Percentiles rank a stretch among this genome's conserved stretches.
Conservation (phyloP, 805 yeast species). For the Ogataea parapolymorpha region DNA sequence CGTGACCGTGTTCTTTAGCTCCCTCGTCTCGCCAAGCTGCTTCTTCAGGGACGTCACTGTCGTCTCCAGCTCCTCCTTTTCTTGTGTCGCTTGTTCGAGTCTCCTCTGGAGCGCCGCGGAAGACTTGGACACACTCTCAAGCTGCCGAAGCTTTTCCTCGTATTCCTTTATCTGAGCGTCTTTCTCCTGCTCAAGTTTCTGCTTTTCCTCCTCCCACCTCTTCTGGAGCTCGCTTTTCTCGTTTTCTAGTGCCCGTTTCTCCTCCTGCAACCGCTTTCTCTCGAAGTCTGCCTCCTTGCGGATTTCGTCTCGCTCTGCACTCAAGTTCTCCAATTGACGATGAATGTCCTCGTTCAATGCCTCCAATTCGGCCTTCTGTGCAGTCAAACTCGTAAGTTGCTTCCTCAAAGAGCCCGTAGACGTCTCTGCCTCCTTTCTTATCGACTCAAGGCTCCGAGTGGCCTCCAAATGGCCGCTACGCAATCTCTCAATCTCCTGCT, state of each 20-base stretch:
- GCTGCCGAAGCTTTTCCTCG: not conserved
- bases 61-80: slow-evolving; percentile 17
- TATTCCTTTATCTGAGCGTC: not conserved
- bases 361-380: slow-evolving; percentile 7
- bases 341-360: slow-evolving; percentile 2
- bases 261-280: not conserved
- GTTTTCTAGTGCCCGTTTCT: not conserved
- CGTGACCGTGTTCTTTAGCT: slow-evolving; percentile 25
- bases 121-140: not conserved
- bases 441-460: slow-evolving; percentile 23
- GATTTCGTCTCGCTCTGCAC: slow-evolving; percentile 3
- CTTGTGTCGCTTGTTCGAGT: slow-evolving; percentile 34
- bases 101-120: not conserved
- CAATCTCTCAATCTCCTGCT: slow-evolving; percentile 20
- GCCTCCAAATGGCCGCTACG: slow-evolving; percentile 12
- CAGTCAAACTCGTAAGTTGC: not conserved
- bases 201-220: not conserved
- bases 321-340: not conserved
- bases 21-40: slow-evolving; percentile 24
- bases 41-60: slow-evolving; percentile 28
- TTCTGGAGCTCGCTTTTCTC: not conserved
- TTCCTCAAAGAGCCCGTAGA: slow-evolving; percentile 1
- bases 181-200: not conserved
- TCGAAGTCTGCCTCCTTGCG: not conserved
- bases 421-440: slow-evolving; percentile 16